Base-by-base conservation (phyloP, 1,139 yeast species). In the Blastobotrys indianensis region DNA sequence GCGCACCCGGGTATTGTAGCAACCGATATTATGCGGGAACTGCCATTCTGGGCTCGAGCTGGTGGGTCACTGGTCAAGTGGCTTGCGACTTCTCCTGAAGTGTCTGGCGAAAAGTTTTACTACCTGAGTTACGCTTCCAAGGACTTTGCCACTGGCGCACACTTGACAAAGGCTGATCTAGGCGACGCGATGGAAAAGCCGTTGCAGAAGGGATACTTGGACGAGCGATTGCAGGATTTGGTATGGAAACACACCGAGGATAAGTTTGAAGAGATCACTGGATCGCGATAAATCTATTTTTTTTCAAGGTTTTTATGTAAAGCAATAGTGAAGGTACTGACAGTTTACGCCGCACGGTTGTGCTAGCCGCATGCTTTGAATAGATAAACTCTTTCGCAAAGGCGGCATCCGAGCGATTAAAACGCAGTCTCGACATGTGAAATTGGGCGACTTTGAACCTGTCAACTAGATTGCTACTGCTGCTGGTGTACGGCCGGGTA, bases 1-100 rank as follows among this genome's bases (percentile, higher is more conserved):
- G 52, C 52, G 12, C 47, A 44, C 45, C 67, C 67, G 5, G 67
- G 67, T 8, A 6, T 54, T n/a, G 64, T 63, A 25, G 43, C 46
- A 7, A 59, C 65, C 8, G 51, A 50, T 12, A 51, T 52, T 32
- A 25, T 25, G n/a, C 45, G 58, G 17, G 51, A 49, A 20, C 50
- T 61, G 11, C 44, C 44, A 9, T 41, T 20, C 25, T 20, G 25
- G 25, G 25, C 25, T 7, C 25, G 25, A 20, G 25, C 25, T 7
- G 25, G 25, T 20, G 25, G 25, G 33, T 16, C 32, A 20, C 20
- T 43, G n/a, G 13, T 6, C 11, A 20, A 13, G 16, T 28, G 37
- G 20, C 35, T 52, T 33, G 51, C 48, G 2, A 42, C 45, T 15
- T 16, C 51, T 2, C 48, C 54, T 9, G 58, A 51, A 9, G 49